Conservation (phyloP, 202 grass and related monocot genomes). For the Panicum virgatum region DNA sequence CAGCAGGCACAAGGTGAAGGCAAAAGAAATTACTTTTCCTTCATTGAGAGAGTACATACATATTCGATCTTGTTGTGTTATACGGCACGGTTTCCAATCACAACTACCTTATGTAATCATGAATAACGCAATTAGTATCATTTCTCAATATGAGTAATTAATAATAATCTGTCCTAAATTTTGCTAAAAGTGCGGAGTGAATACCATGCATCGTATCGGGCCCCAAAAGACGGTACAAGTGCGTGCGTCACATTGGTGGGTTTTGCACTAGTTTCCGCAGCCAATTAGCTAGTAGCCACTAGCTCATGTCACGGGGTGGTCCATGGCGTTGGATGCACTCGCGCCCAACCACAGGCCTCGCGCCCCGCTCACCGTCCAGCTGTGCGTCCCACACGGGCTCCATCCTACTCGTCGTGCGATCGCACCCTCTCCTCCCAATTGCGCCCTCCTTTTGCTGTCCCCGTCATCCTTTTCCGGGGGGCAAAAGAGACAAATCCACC, state of each 20-base stretch:
- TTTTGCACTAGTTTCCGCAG: neutral
- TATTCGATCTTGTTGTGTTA: too few relatives aligned
- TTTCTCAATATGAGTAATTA: too few relatives aligned
- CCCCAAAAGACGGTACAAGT: too few relatives aligned
- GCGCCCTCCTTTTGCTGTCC: neutral
- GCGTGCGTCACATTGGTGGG: neutral
- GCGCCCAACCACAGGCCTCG: neutral
- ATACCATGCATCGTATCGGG: neutral
- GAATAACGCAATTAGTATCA: too few relatives aligned
- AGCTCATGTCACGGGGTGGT: constrained; percentile 27
- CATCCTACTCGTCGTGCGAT: neutral
- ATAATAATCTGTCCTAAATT: too few relatives aligned
- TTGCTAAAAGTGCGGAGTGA: too few relatives aligned
- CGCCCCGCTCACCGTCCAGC: neutral
- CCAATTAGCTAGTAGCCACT: neutral
- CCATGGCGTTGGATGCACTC: constrained; percentile 34
- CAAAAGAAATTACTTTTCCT: neutral
- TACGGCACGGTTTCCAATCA: too few relatives aligned
- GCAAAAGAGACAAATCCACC: neutral
- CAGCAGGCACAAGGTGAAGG: neutral
- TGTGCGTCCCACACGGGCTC: neutral
- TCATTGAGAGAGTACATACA: too few relatives aligned
- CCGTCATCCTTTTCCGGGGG: neutral
- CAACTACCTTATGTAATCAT: too few relatives aligned
- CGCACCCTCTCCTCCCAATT: neutral